A percentile compares a stretch with the other conserved stretches of the same genome.
phyloP scores from a whole-genome alignment of 2,329 filamentous ascomycete genomes.

The Nigrospora oryzae region DNA sequence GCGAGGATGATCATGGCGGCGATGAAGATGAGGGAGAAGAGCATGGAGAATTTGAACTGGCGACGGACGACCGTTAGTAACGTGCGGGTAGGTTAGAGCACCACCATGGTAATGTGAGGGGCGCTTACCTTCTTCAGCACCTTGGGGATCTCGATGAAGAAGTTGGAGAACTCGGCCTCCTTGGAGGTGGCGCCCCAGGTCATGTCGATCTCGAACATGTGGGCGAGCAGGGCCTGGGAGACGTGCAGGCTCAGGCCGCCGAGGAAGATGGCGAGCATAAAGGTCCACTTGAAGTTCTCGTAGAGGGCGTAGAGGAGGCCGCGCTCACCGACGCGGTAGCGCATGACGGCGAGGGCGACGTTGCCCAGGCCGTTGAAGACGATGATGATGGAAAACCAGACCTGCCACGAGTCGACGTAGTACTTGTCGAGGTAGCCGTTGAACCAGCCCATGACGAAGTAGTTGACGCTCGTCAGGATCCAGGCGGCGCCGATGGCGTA shows the following conservation, averaged over 20 bases:
- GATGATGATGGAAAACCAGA: conserved; percentile 74
- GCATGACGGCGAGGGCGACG: conserved; percentile 61
- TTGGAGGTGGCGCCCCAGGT: conserved; percentile 79
- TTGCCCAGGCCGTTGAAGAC: conserved; percentile 72
- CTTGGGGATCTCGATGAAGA: conserved; percentile 76
- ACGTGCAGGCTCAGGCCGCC: conserved; percentile 76
- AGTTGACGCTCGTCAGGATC: conserved; percentile 60
- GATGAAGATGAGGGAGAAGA: conserved; percentile 51
- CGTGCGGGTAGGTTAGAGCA: not conserved
- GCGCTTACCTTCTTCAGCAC: conserved; percentile 69
- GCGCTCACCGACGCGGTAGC: conserved; percentile 61
- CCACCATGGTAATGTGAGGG: no score
- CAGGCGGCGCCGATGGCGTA: conserved; percentile 63
- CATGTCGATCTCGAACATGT: conserved; percentile 84
- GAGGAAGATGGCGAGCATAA: conserved; percentile 71
- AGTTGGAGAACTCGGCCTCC: conserved; percentile 73
- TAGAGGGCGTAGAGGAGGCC: conserved; percentile 46
- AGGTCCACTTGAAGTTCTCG: conserved; percentile 67
- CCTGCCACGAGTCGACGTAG: conserved; percentile 64
- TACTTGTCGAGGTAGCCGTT: conserved; percentile 58
- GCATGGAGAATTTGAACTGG: conserved; percentile 65
- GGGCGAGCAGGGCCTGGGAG: conserved; percentile 67
- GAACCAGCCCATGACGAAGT: conserved; percentile 64
- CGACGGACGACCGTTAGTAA: not conserved
- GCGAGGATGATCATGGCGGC: conserved; percentile 57